Percentiles rank a stretch among this genome's conserved stretches.
Conservation (phyloP, 1,139 yeast genomes). For the Pichia terricola region DNA sequence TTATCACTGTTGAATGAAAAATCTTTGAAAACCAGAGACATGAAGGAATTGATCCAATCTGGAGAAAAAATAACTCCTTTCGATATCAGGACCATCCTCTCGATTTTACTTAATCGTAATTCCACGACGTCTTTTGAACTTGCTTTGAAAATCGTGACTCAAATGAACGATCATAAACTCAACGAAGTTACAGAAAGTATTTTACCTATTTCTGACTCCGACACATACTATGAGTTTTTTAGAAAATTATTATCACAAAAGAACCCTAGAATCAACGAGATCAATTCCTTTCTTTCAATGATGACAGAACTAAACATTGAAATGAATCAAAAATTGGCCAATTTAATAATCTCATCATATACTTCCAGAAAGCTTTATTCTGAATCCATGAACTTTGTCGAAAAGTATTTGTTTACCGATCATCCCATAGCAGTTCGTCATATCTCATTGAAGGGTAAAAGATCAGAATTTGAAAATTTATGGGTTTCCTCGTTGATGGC, state of each 20-base stretch:
- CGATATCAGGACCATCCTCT: constrained; percentile 17
- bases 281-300: constrained; percentile 15
- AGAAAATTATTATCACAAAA: constrained; percentile 17
- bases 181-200: constrained; percentile 11
- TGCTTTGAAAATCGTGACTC: constrained; percentile 15
- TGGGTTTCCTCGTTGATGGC: constrained; percentile 8
- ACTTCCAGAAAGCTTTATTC: constrained; percentile 14
- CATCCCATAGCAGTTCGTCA: constrained; percentile 9
- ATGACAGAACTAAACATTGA: constrained; percentile 18
- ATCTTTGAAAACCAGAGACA: constrained; percentile 7
- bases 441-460: background rate
- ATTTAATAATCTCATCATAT: constrained; percentile 18
- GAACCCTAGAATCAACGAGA: constrained; percentile 16
- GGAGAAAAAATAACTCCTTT: constrained; percentile 18
- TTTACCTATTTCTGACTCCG: constrained; percentile 22
- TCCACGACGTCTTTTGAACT: constrained; percentile 15
- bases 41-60: constrained; percentile 10
- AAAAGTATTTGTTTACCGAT: constrained; percentile 11
- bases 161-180: constrained; percentile 17
- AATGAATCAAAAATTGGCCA: constrained; percentile 18
- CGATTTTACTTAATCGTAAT: constrained; percentile 14
- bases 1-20: constrained; percentile 3
- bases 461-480: constrained; percentile 3
- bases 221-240: constrained; percentile 19
- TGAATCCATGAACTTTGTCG: constrained; percentile 18